Percentiles rank a stretch among this genome's conserved stretches.
These are phyloP conservation scores for Colletotrichum noveboracense DNA, from an alignment of 2,329 filamentous ascomycete genomes.

Conservation along the genomic window DNA sequence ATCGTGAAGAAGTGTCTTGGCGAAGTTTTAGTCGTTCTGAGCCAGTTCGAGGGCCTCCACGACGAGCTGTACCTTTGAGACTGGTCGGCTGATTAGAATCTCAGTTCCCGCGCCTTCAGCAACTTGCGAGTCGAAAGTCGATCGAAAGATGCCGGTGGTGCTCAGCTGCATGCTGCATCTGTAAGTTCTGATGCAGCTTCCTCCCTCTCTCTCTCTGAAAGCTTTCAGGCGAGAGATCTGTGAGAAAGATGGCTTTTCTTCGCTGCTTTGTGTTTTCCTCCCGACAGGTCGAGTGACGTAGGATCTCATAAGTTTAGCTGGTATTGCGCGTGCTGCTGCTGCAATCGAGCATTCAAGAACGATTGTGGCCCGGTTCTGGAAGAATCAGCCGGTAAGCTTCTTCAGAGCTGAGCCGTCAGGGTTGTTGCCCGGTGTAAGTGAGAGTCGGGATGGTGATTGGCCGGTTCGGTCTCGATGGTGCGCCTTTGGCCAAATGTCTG, in stretches of 20 bases:
- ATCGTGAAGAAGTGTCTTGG: background rate
- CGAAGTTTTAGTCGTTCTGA: background rate
- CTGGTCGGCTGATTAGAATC: background rate
- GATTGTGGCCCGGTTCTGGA: fast-evolving
- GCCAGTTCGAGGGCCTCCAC: fast-evolving
- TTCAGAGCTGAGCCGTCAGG: background rate
- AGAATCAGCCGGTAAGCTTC: background rate
- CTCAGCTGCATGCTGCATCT: no score
- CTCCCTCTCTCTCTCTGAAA: background rate
- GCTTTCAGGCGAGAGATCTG: background rate
- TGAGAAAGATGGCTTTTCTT: background rate
- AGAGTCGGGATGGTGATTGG: background rate
- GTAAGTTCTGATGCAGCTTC: background rate
- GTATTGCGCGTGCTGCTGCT: background rate
- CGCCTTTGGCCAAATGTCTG: fast-evolving
- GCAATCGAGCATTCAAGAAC: background rate
- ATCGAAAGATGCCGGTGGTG: background rate
- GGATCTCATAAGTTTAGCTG: background rate
- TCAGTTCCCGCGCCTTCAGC: background rate
- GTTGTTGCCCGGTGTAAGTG: background rate
- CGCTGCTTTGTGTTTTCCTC: background rate
- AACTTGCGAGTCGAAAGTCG: background rate
- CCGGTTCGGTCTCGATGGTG: background rate
- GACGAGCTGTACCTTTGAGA: background rate
- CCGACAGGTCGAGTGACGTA: background rate